Base-by-base conservation (phyloP, 2,329 filamentous ascomycete genomes). In the Dactylellina drechsleri region DNA sequence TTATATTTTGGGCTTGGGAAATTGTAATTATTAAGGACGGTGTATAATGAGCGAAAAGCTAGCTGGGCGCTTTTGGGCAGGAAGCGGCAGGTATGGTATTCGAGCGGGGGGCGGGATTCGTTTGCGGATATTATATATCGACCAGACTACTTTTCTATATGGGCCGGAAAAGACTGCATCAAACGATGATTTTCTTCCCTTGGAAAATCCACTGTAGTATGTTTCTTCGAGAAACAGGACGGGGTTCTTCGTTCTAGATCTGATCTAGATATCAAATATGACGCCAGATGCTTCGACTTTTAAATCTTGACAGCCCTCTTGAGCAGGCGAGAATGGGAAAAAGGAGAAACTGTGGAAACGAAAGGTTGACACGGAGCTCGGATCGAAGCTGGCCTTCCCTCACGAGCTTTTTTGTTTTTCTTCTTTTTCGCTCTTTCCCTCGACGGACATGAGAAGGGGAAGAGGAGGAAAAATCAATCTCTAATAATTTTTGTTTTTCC, bases 321-420 rank as follows among this genome's bases (percentile, higher is more conserved):
- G 18, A 18, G 50, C 10, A 15, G 59, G 66, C 59, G 57, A 70
- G 45, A 40, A 49, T 36, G 57, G 57, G 18, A 31, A 62, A 61
- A 62, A 62, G 57, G 66, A 70, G 57, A 70, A 62, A 60, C 20
- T 28, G 43, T 59, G 56, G 52, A 36, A 54, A 54, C 52, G 61
- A 66, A 23, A 28, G 57, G 23, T 15, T 60, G 45, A 52, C 49
- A 53, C 56, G 31, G 66, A 62, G 66, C 57, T 70, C 66, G 57
- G 65, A 61, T 68, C 65, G 65, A 57, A 68, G 57, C 65, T 68
- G 65, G 56, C 65, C 65, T 61, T 60, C 50, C 12, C 23, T 16
- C 12, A 40, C 45, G 15, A 18, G 41, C 26, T 16, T 26, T 58
- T 67, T 66, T 54, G 57, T 50, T 52, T 40, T 31, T 47, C 36